Percentiles rank a stretch among this genome's conserved stretches.
These are phyloP conservation scores for Exophiala aquamarina DNA, from an alignment of 2,329 filamentous ascomycete species.

Conservation along the genomic window DNA sequence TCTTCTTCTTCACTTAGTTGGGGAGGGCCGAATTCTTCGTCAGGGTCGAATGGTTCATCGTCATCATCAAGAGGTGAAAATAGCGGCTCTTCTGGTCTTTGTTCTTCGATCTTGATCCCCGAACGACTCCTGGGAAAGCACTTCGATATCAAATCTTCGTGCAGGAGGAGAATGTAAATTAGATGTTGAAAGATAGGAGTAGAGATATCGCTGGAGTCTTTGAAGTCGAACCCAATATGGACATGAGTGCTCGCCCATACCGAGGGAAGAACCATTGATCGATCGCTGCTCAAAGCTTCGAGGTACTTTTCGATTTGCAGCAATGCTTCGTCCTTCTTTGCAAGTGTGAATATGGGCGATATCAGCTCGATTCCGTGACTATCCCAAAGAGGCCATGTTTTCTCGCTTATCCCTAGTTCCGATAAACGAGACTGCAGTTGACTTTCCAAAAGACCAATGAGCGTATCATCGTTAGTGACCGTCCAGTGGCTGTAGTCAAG, in stretches of 20 bases:
- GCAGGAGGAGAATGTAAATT: constrained; percentile 21
- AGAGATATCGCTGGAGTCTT: constrained; percentile 13
- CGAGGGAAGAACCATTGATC: constrained; percentile 13
- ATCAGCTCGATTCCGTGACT: constrained; percentile 20
- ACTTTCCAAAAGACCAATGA: constrained; percentile 14
- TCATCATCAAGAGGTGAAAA: constrained; percentile 2
- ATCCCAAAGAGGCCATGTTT: constrained; percentile 13
- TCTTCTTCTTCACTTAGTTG: constrained; percentile 16
- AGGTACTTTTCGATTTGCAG: constrained; percentile 14
- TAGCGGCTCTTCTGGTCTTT: background rate
- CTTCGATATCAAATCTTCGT: constrained; percentile 25
- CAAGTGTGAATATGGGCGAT: constrained; percentile 14
- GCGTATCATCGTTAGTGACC: constrained; percentile 23
- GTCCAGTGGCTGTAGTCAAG: constrained; percentile 23
- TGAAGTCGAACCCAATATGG: constrained; percentile 23
- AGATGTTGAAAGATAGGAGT: constrained; percentile 20
- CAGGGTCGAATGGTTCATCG: constrained; percentile 11
- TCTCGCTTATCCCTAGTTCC: background rate
- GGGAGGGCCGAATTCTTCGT: constrained; percentile 2
- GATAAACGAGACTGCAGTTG: constrained; percentile 12
- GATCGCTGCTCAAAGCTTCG: constrained; percentile 2
- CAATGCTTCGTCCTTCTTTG: constrained; percentile 10
- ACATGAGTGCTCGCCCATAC: constrained; percentile 24
- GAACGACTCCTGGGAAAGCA: constrained; percentile 21
- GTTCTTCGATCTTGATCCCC: constrained; percentile 2